Percentiles rank a stretch among this genome's conserved stretches.
Evolutionary conservation across 2,329 filamentous ascomycete genomes (phyloP).

Genomic region (Zymoseptoria crescenta): DNA sequence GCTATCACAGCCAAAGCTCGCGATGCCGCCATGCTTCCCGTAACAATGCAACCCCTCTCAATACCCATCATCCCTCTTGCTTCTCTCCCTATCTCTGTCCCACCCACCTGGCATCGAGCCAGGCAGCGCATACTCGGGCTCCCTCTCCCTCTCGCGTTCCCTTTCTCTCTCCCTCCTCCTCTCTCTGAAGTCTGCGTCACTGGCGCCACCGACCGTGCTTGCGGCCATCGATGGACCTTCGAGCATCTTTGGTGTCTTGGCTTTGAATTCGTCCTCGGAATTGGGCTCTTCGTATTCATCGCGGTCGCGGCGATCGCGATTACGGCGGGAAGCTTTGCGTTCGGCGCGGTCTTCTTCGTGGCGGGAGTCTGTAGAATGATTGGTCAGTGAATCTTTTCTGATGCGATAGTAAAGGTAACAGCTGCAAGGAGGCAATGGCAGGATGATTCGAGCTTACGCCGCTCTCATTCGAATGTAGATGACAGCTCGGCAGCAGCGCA

Average conservation of each 20-base stretch:
- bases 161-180: neutral
- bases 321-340: slow-evolving; percentile 21
- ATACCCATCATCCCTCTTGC: neutral
- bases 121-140: neutral
- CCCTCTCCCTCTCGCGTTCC: slow-evolving; percentile 4
- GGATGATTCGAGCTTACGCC: neutral
- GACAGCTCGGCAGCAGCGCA: neutral
- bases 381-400: neutral
- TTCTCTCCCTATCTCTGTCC: slow-evolving; percentile 13
- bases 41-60: neutral
- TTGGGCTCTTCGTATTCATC: slow-evolving; percentile 31
- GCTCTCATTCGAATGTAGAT: neutral
- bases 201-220: slow-evolving; percentile 5
- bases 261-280: slow-evolving; percentile 27
- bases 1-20: neutral
- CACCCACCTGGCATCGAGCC: neutral
- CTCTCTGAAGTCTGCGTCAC: neutral
- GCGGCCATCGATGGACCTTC: slow-evolving; percentile 23
- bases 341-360: slow-evolving; percentile 25
- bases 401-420: too few species aligned
- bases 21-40: neutral
- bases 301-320: slow-evolving; percentile 22
- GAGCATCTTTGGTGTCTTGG: slow-evolving; percentile 27
- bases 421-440: too few species aligned
- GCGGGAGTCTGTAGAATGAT: slow-evolving; percentile 21